phyloP scores from a whole-genome alignment of 805 yeast species.

The Saccharomycopsis amapae region DNA sequence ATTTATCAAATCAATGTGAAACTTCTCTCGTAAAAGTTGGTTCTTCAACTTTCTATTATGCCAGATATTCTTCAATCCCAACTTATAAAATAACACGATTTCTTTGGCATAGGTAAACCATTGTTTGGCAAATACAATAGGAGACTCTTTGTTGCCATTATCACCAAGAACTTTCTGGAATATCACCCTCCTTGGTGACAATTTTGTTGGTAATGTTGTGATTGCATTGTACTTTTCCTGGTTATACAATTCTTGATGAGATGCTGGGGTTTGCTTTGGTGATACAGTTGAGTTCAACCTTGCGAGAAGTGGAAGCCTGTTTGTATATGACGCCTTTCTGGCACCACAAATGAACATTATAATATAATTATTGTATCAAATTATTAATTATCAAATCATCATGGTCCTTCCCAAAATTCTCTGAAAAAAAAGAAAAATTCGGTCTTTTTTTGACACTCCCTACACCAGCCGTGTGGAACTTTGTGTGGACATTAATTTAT shows the following conservation, averaged over 20 bases:
- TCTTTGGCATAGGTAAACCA: conserved; percentile 38
- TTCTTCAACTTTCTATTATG: conserved; percentile 31
- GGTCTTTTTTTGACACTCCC: no score
- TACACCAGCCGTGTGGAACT: no score
- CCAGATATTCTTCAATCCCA: conserved; percentile 54
- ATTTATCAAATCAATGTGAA: conserved; percentile 25
- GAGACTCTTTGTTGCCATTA: background rate
- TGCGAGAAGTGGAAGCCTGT: no score
- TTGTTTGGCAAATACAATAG: conserved; percentile 28
- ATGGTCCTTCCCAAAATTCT: no score
- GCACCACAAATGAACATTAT: no score
- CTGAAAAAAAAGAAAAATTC: no score
- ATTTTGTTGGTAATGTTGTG: conserved; percentile 12
- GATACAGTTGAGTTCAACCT: background rate
- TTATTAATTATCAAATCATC: no score
- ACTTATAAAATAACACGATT: conserved; percentile 44
- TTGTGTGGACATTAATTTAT: no score
- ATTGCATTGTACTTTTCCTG: conserved; percentile 13
- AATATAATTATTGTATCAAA: no score
- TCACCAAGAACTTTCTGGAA: conserved; percentile 22
- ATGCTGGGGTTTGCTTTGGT: background rate
- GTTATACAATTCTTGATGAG: background rate
- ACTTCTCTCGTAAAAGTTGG: conserved; percentile 25
- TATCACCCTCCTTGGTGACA: conserved; percentile 24
- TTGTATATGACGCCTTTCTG: no score